These are phyloP conservation scores for Lolium multiflorum DNA, from an alignment of 176 grass and related monocot genomes.

Conservation along the genomic window DNA sequence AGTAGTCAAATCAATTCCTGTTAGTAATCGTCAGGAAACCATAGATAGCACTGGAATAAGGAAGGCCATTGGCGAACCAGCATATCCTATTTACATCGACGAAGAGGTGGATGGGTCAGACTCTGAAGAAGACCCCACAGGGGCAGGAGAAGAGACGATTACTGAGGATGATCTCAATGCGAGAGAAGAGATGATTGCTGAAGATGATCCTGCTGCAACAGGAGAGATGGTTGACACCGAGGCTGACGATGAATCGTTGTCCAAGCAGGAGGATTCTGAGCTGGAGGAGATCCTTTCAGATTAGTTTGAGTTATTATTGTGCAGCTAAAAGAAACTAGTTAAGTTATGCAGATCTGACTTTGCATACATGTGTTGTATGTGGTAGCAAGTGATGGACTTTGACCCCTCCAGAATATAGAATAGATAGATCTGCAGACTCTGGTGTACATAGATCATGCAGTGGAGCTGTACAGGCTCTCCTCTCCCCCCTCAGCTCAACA, in stretches of 20 bases:
- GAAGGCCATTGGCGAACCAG: constrained; percentile 28
- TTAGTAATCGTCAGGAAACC: constrained; percentile 11
- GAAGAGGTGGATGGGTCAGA: constrained; percentile 57
- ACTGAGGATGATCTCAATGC: neutral
- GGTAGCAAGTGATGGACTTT: constrained; percentile 28
- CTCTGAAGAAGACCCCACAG: constrained; percentile 52
- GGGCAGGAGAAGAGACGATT: constrained; percentile 14
- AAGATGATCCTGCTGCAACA: constrained; percentile 43
- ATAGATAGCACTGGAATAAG: neutral
- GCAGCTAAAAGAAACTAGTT: neutral
- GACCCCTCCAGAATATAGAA: constrained; percentile 24
- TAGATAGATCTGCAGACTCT: constrained; percentile 27
- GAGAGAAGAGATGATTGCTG: constrained; percentile 30
- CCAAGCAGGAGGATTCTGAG: constrained; percentile 52
- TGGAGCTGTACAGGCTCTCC: constrained; percentile 38
- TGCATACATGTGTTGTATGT: constrained; percentile 44
- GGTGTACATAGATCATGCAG: constrained; percentile 44
- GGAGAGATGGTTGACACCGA: constrained; percentile 23
- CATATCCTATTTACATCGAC: constrained; percentile 51
- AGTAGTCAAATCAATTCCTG: constrained; percentile 12
- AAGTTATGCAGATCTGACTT: constrained; percentile 39
- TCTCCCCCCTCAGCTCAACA: neutral
- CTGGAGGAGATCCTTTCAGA: constrained; percentile 67
- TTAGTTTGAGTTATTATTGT: constrained; percentile 35
- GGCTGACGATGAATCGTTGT: constrained; percentile 36